phyloP scores from a whole-genome alignment of 768 basidiomycete species.

The Postia placenta region DNA sequence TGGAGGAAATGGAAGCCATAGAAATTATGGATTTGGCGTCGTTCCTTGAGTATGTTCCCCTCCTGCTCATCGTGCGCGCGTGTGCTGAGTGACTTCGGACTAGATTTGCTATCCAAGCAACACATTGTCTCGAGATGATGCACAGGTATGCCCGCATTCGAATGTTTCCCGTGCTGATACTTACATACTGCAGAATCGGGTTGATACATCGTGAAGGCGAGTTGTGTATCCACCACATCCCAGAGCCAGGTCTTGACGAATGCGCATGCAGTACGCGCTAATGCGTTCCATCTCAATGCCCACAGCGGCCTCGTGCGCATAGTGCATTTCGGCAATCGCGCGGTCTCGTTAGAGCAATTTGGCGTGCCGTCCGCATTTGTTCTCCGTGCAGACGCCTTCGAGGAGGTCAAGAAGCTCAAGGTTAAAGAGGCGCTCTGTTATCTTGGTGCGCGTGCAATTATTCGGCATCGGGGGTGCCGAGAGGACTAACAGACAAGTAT shows the following conservation, averaged over 20 bases:
- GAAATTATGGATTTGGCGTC: conserved; percentile 75
- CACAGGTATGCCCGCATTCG: conserved; percentile 36
- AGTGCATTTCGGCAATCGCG: conserved; percentile 71
- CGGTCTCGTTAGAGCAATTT: conserved; percentile 63
- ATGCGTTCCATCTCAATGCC: conserved; percentile 69
- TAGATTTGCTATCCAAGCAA: conserved; percentile 73
- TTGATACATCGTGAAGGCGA: conserved; percentile 66
- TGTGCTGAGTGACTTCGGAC: too few species aligned
- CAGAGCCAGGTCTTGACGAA: not conserved
- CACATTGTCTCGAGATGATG: conserved; percentile 61
- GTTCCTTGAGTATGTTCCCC: conserved; percentile 55
- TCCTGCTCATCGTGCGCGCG: not conserved
- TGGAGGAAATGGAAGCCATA: conserved; percentile 51
- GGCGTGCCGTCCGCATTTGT: conserved; percentile 70
- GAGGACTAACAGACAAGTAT: not conserved
- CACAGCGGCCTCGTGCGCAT: conserved; percentile 65
- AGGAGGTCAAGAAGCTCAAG: conserved; percentile 58
- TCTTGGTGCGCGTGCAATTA: conserved; percentile 26
- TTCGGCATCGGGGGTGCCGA: not conserved
- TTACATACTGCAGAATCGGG: conserved; percentile 35
- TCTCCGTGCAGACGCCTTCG: conserved; percentile 41
- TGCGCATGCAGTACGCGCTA: conserved; percentile 52
- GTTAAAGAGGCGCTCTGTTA: conserved; percentile 74
- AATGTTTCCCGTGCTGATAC: not conserved
- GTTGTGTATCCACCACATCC: not conserved